Conservation (phyloP, 305 asterid species). For the Coffea humblotiana region DNA sequence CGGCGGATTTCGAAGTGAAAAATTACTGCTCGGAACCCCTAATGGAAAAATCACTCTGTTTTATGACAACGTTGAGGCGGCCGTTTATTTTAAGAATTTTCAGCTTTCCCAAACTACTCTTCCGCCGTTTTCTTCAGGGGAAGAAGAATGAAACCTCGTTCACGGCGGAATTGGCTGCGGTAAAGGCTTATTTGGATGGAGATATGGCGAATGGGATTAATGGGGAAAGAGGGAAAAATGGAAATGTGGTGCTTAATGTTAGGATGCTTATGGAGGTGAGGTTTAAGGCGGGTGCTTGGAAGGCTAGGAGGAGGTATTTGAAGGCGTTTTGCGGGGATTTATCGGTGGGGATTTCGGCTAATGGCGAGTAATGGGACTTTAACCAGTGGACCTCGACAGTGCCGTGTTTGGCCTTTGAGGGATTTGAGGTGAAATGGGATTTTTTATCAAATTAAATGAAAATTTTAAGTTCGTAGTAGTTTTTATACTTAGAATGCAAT, state of each 20-base stretch:
- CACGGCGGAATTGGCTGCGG: conserved; percentile 56
- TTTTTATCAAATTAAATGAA: neutral
- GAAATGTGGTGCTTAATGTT: conserved; percentile 50
- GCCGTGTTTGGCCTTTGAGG: conserved; percentile 69
- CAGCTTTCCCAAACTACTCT: conserved; percentile 48
- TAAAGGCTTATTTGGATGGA: conserved; percentile 48
- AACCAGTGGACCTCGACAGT: conserved; percentile 47
- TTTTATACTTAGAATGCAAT: neutral
- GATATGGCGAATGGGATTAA: conserved; percentile 45
- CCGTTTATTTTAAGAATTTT: conserved; percentile 31
- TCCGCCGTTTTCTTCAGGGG: conserved; percentile 62
- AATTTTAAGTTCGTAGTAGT: neutral
- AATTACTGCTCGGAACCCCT: conserved; percentile 73
- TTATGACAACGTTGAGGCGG: conserved; percentile 49
- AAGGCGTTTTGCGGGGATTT: conserved; percentile 72
- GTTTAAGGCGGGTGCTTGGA: conserved; percentile 80
- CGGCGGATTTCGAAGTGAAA: conserved; percentile 46
- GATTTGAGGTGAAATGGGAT: conserved; percentile 10
- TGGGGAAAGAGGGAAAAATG: conserved; percentile 39
- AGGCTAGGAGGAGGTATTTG: conserved; percentile 57
- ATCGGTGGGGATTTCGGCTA: conserved; percentile 40
- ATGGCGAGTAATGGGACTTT: conserved; percentile 54
- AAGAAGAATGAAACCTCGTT: conserved; percentile 50
- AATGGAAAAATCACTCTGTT: conserved; percentile 60
- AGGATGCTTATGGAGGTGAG: conserved; percentile 56